Conservation (phyloP, 768 basidiomycete genomes). For the Boletus subparvulus region DNA sequence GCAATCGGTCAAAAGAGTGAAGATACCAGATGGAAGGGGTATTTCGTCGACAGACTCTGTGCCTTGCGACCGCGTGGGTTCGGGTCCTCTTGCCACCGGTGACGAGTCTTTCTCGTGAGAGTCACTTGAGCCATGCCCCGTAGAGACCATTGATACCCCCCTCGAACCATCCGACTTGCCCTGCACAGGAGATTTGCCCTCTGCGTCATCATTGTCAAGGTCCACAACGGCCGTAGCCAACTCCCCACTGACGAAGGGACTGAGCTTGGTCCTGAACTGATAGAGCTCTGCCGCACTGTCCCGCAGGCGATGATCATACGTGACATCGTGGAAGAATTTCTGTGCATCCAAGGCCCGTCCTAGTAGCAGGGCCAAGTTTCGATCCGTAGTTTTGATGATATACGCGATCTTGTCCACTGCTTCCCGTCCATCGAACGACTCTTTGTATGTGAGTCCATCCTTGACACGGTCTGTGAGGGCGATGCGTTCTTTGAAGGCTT, state of each 20-base stretch:
- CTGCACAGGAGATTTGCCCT: conserved; percentile 30
- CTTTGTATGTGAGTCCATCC: conserved; percentile 94
- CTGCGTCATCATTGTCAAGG: conserved; percentile 37
- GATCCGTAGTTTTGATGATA: conserved; percentile 97
- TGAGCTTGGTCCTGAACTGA: conserved; percentile 85
- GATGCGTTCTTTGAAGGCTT: conserved; percentile 87
- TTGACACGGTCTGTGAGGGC: conserved; percentile 77
- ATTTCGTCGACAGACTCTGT: conserved; percentile 56
- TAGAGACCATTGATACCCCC: conserved; percentile 27
- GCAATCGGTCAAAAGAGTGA: conserved; percentile 94
- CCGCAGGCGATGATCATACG: conserved; percentile 93
- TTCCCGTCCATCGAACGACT: conserved; percentile 94
- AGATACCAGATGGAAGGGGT: conserved; percentile 87
- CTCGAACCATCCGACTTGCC: conserved; percentile 16
- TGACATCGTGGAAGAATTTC: conserved; percentile 99
- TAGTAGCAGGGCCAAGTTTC: conserved; percentile 92
- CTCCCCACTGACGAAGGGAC: conserved; percentile 83
- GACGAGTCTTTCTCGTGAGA: conserved; percentile 37
- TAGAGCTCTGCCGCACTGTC: conserved; percentile 90
- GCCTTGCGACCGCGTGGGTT: conserved; percentile 35
- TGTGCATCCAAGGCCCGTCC: conserved; percentile 95
- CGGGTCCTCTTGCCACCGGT: conserved; percentile 22
- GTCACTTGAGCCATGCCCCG: conserved; percentile 35
- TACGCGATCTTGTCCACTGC: conserved; percentile 97
- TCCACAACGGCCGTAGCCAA: conserved; percentile 38